These are phyloP conservation scores for Naganishia cerealis DNA, from an alignment of 1,284 basidiomycete species.

Conservation along the genomic window DNA sequence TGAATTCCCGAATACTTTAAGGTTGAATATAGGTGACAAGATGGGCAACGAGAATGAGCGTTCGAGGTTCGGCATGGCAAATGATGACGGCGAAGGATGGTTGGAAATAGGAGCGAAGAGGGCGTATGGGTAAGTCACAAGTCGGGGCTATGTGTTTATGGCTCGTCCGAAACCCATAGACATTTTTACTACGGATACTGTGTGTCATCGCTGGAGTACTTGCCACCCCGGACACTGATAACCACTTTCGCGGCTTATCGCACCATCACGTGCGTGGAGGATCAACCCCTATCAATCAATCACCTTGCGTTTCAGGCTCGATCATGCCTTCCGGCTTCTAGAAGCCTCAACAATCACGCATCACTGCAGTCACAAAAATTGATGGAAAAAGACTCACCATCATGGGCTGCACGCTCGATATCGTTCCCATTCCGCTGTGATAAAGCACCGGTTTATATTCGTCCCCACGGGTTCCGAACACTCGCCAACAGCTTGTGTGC, in stretches of 20 bases:
- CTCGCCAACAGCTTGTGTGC: not conserved
- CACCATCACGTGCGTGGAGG: not conserved
- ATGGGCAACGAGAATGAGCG: slow-evolving; percentile 50
- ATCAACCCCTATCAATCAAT: slow-evolving; percentile 5
- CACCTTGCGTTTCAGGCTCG: not conserved
- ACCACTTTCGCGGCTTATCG: not conserved
- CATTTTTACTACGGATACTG: not conserved
- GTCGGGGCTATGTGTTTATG: not conserved
- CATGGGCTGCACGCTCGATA: slow-evolving; percentile 18
- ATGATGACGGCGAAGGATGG: slow-evolving; percentile 4
- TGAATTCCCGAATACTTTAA: slow-evolving; percentile 52
- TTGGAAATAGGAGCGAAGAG: not conserved
- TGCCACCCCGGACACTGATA: no score
- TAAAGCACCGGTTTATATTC: not conserved
- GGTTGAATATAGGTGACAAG: slow-evolving; percentile 45
- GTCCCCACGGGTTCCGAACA: not conserved
- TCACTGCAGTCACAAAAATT: no score
- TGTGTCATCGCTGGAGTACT: no score
- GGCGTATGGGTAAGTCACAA: slow-evolving; percentile 3
- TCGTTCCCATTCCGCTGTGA: slow-evolving; percentile 20
- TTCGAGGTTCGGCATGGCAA: slow-evolving; percentile 46
- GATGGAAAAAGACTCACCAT: slow-evolving; percentile 21
- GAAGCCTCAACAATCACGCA: no score
- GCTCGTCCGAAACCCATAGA: not conserved
- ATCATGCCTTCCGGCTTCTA: not conserved